Base-by-base conservation (phyloP, 192 early-diverging fungal genomes). In the Gamsiella multidivaricata region DNA sequence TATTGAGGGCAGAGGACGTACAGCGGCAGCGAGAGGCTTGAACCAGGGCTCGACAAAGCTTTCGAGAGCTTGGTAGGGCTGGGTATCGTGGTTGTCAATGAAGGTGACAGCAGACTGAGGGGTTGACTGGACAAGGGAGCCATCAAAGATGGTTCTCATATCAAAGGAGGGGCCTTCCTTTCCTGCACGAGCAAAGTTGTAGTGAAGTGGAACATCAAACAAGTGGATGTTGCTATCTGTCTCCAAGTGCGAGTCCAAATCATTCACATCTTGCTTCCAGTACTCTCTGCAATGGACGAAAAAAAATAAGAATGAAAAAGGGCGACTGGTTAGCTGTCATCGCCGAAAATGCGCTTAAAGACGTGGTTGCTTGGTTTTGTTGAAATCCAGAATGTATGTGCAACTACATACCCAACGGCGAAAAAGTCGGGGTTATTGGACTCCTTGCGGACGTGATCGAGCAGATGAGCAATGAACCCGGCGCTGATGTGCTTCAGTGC, bases 21-120 rank as follows among this genome's bases (percentile, higher is more conserved):
- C 75, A 42, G 84, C 71, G 6, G 81, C 79, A 11, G 81, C 84
- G 8, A 72, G 39, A 12, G 84, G 81, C 45, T 83, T 82, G 60
- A 85, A 83, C 84, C 84, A 85, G 32, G 64, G 61, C 4, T 65
- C 61, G 32, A 85, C 70, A 69, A 55, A 85, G 29, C 78, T 81
- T 43, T 79, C 84, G 5, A 81, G 69, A 12, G 73, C 59, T 29
- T 85, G 79, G 51, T 75, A 72, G 1, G 81, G 81, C 37, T 81
- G 84, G 9, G 81, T 73, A 26, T 65, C 70, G 5, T 73, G 61
- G 26, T 65, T 73, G 23, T 65, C 70, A 15, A 73, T 73, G 41
- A 73, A 73, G 36, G 70, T 73, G 17, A 65, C 70, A 31, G 70
- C 62, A 28, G 32, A 26, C 3, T 52, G 41, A 0, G 70, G 70